Evolutionary conservation across 306 rosid species (phyloP).

Genomic region (Rosa chinensis): DNA sequence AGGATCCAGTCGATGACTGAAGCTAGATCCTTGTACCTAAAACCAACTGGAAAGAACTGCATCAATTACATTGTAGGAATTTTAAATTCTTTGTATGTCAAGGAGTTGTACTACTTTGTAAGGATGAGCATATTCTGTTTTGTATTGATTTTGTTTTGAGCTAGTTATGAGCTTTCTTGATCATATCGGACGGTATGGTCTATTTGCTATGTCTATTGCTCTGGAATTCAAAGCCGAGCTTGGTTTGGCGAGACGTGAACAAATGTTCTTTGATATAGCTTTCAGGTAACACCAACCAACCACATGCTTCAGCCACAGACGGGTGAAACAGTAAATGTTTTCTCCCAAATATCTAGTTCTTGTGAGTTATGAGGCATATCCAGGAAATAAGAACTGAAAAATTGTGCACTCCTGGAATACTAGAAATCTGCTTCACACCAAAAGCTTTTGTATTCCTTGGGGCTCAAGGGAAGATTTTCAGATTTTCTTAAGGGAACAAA

Average conservation of each 20-base stretch:
- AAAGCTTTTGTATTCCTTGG: not conserved
- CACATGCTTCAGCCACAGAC: not conserved
- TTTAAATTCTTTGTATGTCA: not conserved
- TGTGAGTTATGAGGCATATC: no score
- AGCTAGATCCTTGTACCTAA: constrained; percentile 9
- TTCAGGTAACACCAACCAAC: not conserved
- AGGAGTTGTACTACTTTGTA: not conserved
- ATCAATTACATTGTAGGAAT: constrained; percentile 11
- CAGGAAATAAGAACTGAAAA: no score
- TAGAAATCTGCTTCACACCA: not conserved
- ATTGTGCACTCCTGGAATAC: no score
- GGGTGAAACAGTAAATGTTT: no score
- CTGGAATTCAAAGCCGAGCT: not conserved
- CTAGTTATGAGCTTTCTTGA: not conserved
- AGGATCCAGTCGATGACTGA: constrained; percentile 93
- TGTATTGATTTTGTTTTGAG: not conserved
- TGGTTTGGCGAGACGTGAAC: not conserved
- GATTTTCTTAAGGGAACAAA: not conserved
- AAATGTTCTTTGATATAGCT: not conserved
- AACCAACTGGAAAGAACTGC: not conserved
- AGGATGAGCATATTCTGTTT: not conserved
- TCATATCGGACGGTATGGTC: not conserved
- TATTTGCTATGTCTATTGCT: not conserved
- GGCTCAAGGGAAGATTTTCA: not conserved
- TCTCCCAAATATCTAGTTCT: no score